Evolutionary conservation across 805 yeast species (phyloP), one percentile per base, ranked within the genome.

Genomic region (Candida golubevii): DNA sequence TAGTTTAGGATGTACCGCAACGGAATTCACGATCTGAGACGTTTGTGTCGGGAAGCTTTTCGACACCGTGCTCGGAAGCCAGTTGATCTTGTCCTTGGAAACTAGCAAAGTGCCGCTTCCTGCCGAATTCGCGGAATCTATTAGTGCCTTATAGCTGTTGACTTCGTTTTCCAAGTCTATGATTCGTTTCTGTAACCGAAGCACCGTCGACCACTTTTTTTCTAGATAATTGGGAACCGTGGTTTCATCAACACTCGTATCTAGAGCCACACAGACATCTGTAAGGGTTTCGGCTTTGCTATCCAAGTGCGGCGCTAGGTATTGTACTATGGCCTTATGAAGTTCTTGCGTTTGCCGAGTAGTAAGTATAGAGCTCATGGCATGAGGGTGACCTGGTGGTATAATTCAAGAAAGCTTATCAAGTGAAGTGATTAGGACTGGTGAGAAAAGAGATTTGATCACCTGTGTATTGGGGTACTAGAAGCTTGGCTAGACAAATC

Each of bases 121-220:
- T 41, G 44, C 58, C 47, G 54, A 59, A 11, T 45, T 43, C 35
- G 47, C 49, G n/a, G 65, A 48, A 18, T 72, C 75, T 14, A 75
- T 55, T 12, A 70, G 66, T n/a, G 75, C 72, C 35, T 77, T 67
- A 48, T 82, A 66, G 33, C 75, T 72, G 13, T 63, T 63, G 5
- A 78, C 60, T 38, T 81, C 83, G 14, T 73, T 64, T 56, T 90
- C 96, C 36, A 88, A 63, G 41, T 83, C 91, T 45, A 83, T 67
- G 35, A 83, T 82, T 55, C 79, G 76, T 49, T 81, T 77, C 63
- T 91, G 97, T 28, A 91, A 69, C 37, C 96, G 69, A 29, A 88
- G 72, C 4, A 90, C 91, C 0, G 95, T 82, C 0, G 83, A 74
- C 97, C 97, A 90, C 66, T 89, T 90, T 63, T 83, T 84, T 53